These are phyloP conservation scores for Fraxinus cuspidata DNA, from an alignment of 257 asterid species.

Conservation along the genomic window DNA sequence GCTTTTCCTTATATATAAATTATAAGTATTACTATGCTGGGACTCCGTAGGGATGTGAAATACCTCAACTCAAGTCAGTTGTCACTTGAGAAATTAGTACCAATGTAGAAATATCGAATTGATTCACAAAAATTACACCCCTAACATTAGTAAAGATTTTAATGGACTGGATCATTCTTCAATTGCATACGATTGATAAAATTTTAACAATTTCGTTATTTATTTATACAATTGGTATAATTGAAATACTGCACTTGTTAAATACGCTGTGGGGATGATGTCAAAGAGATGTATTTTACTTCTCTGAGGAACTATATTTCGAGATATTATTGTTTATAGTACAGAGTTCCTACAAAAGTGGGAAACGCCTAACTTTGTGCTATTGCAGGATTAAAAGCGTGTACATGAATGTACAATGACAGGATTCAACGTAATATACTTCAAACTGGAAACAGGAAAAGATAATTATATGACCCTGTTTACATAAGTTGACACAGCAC, in stretches of 20 bases:
- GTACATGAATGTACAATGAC: not conserved
- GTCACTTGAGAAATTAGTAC: not conserved
- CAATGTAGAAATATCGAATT: not conserved
- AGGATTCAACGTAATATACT: constrained; percentile 10
- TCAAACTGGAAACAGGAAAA: not conserved
- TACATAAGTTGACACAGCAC: not conserved
- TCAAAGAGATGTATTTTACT: not conserved
- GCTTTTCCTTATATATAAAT: not conserved
- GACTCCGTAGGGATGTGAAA: not conserved
- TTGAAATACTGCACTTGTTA: not conserved
- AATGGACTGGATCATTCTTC: constrained; percentile 1
- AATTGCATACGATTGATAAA: not conserved
- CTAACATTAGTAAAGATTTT: not conserved
- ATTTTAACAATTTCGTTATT: not conserved
- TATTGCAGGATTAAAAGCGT: not conserved
- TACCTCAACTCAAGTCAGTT: not conserved
- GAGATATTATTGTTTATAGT: not conserved
- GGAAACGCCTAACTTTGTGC: not conserved
- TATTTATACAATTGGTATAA: not conserved
- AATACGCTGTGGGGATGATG: not conserved
- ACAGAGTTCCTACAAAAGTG: not conserved
- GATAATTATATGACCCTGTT: not conserved
- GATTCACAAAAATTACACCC: not conserved
- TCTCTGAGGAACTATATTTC: not conserved
- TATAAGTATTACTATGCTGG: not conserved